phyloP scores from a whole-genome alignment of 2,329 filamentous ascomycete genomes.

The Xylaria multiplex region DNA sequence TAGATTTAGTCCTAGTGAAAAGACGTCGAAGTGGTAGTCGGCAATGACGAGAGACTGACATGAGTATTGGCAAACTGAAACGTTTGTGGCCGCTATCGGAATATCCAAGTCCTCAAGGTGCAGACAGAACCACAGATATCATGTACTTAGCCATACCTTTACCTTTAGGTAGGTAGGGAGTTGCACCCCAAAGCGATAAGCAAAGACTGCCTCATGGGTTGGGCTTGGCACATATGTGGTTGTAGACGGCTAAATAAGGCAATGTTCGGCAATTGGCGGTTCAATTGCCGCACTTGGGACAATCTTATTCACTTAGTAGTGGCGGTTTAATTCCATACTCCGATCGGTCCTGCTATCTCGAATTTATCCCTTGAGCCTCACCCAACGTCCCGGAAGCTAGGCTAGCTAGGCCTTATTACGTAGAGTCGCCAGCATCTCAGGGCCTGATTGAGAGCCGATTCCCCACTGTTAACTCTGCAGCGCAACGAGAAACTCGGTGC shows the following conservation, averaged over 20 bases:
- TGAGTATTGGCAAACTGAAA: too few relatives aligned
- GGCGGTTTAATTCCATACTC: slow-evolving; percentile 33
- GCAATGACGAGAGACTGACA: too few relatives aligned
- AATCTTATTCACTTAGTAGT: slow-evolving; percentile 9
- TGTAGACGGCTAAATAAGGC: slow-evolving; percentile 41
- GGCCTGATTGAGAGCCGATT: slow-evolving; percentile 5
- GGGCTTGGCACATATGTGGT: slow-evolving; percentile 29
- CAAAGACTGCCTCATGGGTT: not conserved
- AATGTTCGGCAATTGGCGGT: slow-evolving; percentile 47
- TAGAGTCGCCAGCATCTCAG: slow-evolving; percentile 6
- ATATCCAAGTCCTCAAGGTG: too few relatives aligned
- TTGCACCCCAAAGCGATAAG: slow-evolving; percentile 7
- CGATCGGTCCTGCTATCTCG: not conserved
- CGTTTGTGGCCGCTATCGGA: slow-evolving; percentile 10
- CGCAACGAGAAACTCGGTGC: not conserved
- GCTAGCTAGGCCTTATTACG: not conserved
- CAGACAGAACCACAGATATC: too few relatives aligned
- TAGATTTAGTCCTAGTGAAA: too few relatives aligned
- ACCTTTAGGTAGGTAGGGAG: too few relatives aligned
- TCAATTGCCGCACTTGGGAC: slow-evolving; percentile 17
- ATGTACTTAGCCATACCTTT: too few relatives aligned
- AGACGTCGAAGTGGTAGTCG: too few relatives aligned
- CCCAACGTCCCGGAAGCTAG: not conserved
- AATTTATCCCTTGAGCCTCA: slow-evolving; percentile 26
- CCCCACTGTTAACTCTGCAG: not conserved